Evolutionary conservation across 805 yeast species (phyloP).

Genomic region (Sporopachydermia quercuum): DNA sequence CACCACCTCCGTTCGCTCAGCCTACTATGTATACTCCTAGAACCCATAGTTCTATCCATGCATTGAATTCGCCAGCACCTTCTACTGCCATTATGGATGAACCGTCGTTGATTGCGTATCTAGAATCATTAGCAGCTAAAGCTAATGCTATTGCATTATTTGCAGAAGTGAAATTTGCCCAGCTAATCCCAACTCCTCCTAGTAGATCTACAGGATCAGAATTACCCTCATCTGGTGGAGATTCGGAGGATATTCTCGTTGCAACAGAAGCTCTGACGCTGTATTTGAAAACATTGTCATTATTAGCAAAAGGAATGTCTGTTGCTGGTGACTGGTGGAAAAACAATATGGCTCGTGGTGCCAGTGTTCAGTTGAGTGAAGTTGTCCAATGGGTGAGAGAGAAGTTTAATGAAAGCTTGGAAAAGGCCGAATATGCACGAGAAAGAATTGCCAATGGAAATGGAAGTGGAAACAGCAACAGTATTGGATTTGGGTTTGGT

Average conservation of each 20-base stretch:
- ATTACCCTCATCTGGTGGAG: slow-evolving; percentile 16
- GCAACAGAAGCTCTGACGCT: slow-evolving; percentile 80
- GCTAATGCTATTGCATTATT: slow-evolving; percentile 78
- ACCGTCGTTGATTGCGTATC: slow-evolving; percentile 17
- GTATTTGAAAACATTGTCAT: slow-evolving; percentile 70
- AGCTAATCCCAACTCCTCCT: slow-evolving; percentile 64
- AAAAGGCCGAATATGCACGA: slow-evolving; percentile 64
- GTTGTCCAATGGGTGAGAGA: slow-evolving; percentile 88
- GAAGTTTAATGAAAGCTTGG: slow-evolving; percentile 76
- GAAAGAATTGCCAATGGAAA: slow-evolving; percentile 7
- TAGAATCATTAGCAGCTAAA: slow-evolving; percentile 74
- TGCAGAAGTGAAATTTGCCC: slow-evolving; percentile 84
- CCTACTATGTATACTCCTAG: slow-evolving; percentile 7
- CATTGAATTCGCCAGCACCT: slow-evolving; percentile 4
- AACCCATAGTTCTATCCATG: slow-evolving; percentile 4
- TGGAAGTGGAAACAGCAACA: not conserved
- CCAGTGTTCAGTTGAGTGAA: slow-evolving; percentile 19
- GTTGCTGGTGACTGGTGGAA: slow-evolving; percentile 88
- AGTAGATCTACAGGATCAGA: slow-evolving; percentile 18
- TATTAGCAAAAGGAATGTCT: slow-evolving; percentile 76
- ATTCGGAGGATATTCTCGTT: slow-evolving; percentile 27
- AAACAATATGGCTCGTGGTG: slow-evolving; percentile 22
- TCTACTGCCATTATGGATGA: slow-evolving; percentile 12
- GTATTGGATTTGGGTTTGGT: slow-evolving; percentile 6
- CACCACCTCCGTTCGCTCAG: slow-evolving; percentile 12